Conservation (phyloP, 1,284 basidiomycete species). For the Stygiomarasmius scandens region DNA sequence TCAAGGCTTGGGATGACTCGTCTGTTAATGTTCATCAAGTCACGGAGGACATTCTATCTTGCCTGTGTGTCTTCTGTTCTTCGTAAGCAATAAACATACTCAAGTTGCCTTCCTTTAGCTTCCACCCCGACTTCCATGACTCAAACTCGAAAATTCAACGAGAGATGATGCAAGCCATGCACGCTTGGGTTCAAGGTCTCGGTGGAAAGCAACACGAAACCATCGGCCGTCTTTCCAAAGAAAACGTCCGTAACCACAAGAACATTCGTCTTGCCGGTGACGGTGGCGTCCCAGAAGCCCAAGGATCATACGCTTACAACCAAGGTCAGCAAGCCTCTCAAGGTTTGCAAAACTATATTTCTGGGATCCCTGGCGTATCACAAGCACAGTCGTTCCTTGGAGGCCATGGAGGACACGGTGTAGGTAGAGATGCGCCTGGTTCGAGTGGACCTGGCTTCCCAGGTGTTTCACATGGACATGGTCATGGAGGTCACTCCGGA, state of each 20-base stretch:
- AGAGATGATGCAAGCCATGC: slow-evolving; percentile 75
- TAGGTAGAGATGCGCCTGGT: slow-evolving; percentile 10
- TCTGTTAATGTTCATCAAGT: slow-evolving; percentile 61
- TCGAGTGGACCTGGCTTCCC: slow-evolving; percentile 6
- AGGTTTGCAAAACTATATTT: slow-evolving; percentile 47
- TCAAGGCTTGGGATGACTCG: slow-evolving; percentile 83
- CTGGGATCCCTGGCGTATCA: slow-evolving; percentile 51
- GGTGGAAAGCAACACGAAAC: slow-evolving; percentile 55
- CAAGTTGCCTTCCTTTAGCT: slow-evolving; percentile 44
- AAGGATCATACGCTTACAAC: slow-evolving; percentile 49
- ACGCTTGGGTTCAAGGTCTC: slow-evolving; percentile 61
- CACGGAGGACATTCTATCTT: slow-evolving; percentile 73
- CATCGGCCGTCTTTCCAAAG: slow-evolving; percentile 64
- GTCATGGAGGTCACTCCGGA: slow-evolving; percentile 3
- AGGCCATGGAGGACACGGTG: slow-evolving; percentile 19
- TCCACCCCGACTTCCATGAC: slow-evolving; percentile 87
- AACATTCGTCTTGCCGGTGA: slow-evolving; percentile 68
- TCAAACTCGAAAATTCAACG: slow-evolving; percentile 71
- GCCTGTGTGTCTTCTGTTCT: slow-evolving; percentile 53
- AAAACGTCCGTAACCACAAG: slow-evolving; percentile 71
- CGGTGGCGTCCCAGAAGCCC: slow-evolving; percentile 45
- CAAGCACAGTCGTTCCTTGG: slow-evolving; percentile 45
- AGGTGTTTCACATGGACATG: slow-evolving; percentile 7
- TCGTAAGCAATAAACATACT: neutral
- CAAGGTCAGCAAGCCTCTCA: slow-evolving; percentile 53